phyloP scores from a whole-genome alignment of 768 basidiomycete species.

The Leccinum uliginosum region DNA sequence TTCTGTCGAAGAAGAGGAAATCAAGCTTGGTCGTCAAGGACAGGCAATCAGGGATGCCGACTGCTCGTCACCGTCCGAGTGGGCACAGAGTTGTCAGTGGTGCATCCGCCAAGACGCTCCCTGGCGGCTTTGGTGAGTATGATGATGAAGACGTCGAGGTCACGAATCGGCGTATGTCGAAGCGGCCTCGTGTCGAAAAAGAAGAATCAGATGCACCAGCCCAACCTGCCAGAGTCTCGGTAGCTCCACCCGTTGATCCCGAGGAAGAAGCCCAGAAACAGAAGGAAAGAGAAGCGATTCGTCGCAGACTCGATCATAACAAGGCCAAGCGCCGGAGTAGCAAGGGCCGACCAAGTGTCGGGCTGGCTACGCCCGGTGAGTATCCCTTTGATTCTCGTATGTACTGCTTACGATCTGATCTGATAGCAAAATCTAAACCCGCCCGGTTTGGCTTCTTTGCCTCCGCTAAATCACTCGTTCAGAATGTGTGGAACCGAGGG shows the following conservation, averaged over 20 bases:
- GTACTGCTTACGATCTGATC: slow-evolving; percentile 6
- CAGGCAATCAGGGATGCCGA: slow-evolving; percentile 15
- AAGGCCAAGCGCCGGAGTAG: slow-evolving; percentile 71
- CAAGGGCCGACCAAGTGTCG: slow-evolving; percentile 43
- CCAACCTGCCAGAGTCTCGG: slow-evolving; percentile 33
- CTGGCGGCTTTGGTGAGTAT: slow-evolving; percentile 57
- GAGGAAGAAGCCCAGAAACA: slow-evolving; percentile 33
- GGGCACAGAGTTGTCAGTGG: slow-evolving; percentile 25
- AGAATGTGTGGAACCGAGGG: slow-evolving; percentile 69
- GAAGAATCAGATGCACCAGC: slow-evolving; percentile 22
- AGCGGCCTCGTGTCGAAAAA: slow-evolving; percentile 39
- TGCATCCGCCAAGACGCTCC: slow-evolving; percentile 34
- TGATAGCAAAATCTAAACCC: slow-evolving; percentile 38
- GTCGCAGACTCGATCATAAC: slow-evolving; percentile 60
- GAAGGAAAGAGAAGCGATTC: slow-evolving; percentile 54
- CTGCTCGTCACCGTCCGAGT: slow-evolving; percentile 19
- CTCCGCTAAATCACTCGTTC: slow-evolving; percentile 64
- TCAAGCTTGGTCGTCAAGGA: slow-evolving; percentile 46
- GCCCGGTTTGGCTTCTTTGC: slow-evolving; percentile 68
- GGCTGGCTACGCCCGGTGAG: slow-evolving; percentile 41
- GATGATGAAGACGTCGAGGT: slow-evolving; percentile 41
- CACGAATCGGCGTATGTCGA: slow-evolving; percentile 38
- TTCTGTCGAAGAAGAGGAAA: slow-evolving; percentile 39
- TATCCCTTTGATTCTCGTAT: slow-evolving; percentile 3
- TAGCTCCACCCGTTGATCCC: slow-evolving; percentile 22